Conservation (phyloP, 192 early-diverging fungal species). For the Podila epicladia region DNA sequence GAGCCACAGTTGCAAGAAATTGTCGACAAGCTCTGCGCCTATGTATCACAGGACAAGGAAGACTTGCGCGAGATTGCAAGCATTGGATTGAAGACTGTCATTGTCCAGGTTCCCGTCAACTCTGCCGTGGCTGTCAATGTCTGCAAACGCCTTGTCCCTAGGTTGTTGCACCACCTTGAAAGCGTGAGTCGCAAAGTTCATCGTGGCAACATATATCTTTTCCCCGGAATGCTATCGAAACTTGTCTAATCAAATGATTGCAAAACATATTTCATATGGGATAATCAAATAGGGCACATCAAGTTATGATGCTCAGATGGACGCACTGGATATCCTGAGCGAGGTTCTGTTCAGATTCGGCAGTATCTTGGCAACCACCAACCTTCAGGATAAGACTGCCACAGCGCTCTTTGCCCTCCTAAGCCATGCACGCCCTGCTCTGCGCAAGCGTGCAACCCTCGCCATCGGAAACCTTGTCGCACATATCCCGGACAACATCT, state of each 20-base stretch:
- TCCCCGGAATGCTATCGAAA: no score
- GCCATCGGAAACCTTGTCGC: slow-evolving; percentile 76
- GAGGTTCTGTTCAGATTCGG: slow-evolving; percentile 81
- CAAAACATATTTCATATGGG: no score
- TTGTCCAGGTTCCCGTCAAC: slow-evolving; percentile 72
- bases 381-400: slow-evolving; percentile 68
- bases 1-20: slow-evolving; percentile 75
- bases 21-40: slow-evolving; percentile 73
- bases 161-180: slow-evolving; percentile 68
- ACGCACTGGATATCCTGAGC: slow-evolving; percentile 78
- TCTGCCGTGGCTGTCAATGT: slow-evolving; percentile 60
- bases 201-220: no score
- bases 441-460: slow-evolving; percentile 80
- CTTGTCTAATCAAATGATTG: no score
- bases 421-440: slow-evolving; percentile 72
- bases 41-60: slow-evolving; percentile 68
- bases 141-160: slow-evolving; percentile 73
- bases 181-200: slow-evolving; percentile 53
- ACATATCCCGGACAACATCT: slow-evolving; percentile 74
- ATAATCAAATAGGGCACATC: slow-evolving; percentile 34
- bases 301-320: slow-evolving; percentile 69
- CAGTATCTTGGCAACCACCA: slow-evolving; percentile 57
- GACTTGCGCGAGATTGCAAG: slow-evolving; percentile 84
- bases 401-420: slow-evolving; percentile 72
- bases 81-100: slow-evolving; percentile 86